These are phyloP conservation scores for Aspergillus bombycis DNA, from an alignment of 2,329 filamentous ascomycete genomes.

Conservation along the genomic window DNA sequence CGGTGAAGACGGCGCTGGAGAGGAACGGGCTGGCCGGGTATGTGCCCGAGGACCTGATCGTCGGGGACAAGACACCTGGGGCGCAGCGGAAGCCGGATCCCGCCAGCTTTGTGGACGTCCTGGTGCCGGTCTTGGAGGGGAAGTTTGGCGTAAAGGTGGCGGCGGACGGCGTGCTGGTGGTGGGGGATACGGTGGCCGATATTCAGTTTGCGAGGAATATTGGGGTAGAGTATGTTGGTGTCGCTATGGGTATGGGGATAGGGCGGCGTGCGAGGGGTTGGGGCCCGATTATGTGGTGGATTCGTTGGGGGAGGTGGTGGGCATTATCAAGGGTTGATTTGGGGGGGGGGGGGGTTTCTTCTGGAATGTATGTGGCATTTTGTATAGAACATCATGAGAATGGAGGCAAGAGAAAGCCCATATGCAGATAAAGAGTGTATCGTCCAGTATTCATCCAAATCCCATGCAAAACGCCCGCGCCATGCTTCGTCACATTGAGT, in stretches of 20 bases:
- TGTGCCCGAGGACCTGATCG: conserved; percentile 15
- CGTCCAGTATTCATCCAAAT: conserved; percentile 4
- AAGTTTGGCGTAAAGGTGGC: conserved; percentile 1
- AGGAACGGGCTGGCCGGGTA: conserved; percentile 1
- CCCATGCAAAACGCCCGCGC: conserved; percentile 23
- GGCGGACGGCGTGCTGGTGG: conserved; percentile 13
- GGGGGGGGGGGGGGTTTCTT: no score
- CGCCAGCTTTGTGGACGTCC: conserved; percentile 14
- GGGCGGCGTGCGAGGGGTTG: conserved; percentile 13
- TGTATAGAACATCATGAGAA: not conserved
- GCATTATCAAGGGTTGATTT: not conserved
- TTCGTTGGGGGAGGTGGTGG: conserved; percentile 9
- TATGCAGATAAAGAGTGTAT: conserved; percentile 14
- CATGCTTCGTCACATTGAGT: conserved; percentile 25
- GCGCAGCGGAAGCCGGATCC: conserved; percentile 17
- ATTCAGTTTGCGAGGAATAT: conserved; percentile 20
- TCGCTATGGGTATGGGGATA: conserved; percentile 21
- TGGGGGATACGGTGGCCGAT: conserved; percentile 21
- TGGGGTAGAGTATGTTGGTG: conserved; percentile 18
- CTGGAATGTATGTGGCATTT: not conserved
- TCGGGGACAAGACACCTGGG: conserved; percentile 15
- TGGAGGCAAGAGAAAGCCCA: conserved; percentile 2
- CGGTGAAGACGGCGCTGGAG: conserved; percentile 19
- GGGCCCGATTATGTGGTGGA: conserved; percentile 17
- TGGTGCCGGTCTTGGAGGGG: conserved; percentile 18